Conservation (phyloP, 2,329 filamentous ascomycete genomes). For the Penicillium sp. region DNA sequence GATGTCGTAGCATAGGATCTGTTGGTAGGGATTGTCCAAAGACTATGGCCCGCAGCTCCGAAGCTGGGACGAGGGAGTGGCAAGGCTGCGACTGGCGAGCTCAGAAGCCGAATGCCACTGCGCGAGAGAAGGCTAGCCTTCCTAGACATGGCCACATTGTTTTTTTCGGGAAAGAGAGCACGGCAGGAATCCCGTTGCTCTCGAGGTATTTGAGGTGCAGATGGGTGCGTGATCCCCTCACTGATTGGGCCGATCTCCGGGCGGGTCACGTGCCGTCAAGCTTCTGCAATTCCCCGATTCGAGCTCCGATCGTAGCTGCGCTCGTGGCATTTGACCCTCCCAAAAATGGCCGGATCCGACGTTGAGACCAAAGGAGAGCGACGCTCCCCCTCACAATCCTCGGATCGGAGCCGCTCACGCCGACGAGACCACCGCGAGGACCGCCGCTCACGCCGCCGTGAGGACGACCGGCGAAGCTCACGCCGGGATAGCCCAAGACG, state of each 20-base stretch:
- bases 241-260: conserved; percentile 3
- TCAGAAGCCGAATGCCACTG: conserved; percentile 38
- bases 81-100: conserved; percentile 20
- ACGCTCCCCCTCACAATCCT: conserved; percentile 21
- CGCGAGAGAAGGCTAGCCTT: conserved; percentile 43
- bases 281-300: background rate
- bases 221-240: conserved; percentile 1
- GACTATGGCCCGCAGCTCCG: conserved; percentile 18
- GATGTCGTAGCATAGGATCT: conserved; percentile 37
- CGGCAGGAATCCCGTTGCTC: conserved; percentile 11
- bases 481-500: conserved; percentile 24
- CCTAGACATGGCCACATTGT: conserved; percentile 48
- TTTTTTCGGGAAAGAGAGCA: conserved; percentile 20
- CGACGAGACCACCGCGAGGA: conserved; percentile 23
- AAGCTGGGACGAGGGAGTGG: conserved; percentile 26
- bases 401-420: conserved; percentile 21
- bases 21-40: conserved; percentile 8
- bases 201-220: background rate
- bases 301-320: background rate
- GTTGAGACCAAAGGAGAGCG: conserved; percentile 23
- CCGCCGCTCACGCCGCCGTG: conserved; percentile 26
- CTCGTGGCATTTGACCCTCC: background rate
- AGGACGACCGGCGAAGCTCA: conserved; percentile 28
- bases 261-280: conserved; percentile 17
- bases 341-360: conserved; percentile 28